A percentile compares a stretch with the other conserved stretches of the same genome.
phyloP scores from a whole-genome alignment of 1,284 basidiomycete species.

The Ganoderma resinaceum region DNA sequence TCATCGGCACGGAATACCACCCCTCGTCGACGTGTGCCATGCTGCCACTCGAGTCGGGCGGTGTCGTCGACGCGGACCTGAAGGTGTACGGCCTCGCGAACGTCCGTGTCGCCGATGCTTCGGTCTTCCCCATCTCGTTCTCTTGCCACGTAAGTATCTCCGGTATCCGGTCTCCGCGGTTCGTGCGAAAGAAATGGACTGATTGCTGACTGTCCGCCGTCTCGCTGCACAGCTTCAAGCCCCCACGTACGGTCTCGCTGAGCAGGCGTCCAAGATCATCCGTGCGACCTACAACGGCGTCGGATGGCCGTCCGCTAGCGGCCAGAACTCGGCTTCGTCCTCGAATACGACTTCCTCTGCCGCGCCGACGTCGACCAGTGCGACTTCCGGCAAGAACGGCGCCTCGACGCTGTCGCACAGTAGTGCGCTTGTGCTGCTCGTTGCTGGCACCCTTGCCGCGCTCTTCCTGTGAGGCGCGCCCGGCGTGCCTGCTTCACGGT shows the following conservation, averaged over 20 bases:
- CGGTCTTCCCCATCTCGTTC: conserved; percentile 61
- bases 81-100: conserved; percentile 64
- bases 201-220: neutral
- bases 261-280: conserved; percentile 71
- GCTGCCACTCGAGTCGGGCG: conserved; percentile 66
- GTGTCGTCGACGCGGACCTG: conserved; percentile 70
- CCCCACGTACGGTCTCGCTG: conserved; percentile 73
- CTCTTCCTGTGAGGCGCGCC: conserved; percentile 11
- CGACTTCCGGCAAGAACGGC: conserved; percentile 14
- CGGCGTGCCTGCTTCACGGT: neutral
- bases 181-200: neutral
- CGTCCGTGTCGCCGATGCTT: conserved; percentile 39
- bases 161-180: neutral
- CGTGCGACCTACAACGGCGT: conserved; percentile 50
- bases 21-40: conserved; percentile 69
- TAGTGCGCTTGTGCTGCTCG: conserved; percentile 14
- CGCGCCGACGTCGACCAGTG: neutral
- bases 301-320: conserved; percentile 32
- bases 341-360: conserved; percentile 9
- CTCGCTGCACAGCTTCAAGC: conserved; percentile 50
- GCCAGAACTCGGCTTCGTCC: conserved; percentile 8
- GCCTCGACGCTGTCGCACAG: conserved; percentile 6
- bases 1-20: conserved; percentile 58
- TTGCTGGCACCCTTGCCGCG: conserved; percentile 15
- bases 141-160: conserved; percentile 46